A percentile compares a stretch with the other conserved stretches of the same genome.
Evolutionary conservation across 768 basidiomycete genomes (phyloP).

Genomic region (Austroboletus eburneus): DNA sequence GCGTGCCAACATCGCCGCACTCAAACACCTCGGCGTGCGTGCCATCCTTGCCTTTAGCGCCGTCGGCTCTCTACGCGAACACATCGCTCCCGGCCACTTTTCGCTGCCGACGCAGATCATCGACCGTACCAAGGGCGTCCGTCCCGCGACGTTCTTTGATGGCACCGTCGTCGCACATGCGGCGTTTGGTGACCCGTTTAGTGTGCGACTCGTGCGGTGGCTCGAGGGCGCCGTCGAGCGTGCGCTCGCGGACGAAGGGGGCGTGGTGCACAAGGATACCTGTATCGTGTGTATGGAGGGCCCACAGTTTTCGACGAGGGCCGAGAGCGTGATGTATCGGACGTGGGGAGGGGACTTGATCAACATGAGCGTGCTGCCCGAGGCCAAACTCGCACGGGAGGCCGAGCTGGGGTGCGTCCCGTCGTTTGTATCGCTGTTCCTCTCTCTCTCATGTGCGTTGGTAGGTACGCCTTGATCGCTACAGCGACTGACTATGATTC

Average conservation of each 20-base stretch:
- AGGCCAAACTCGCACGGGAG: constrained; percentile 95
- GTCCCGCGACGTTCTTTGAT: constrained; percentile 87
- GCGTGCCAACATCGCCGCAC: constrained; percentile 92
- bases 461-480: constrained; percentile 87
- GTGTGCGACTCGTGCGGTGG: constrained; percentile 57
- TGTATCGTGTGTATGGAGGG: constrained; percentile 97
- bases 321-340: constrained; percentile 93
- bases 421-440: not conserved
- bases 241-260: constrained; percentile 57
- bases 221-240: constrained; percentile 59
- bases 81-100: constrained; percentile 88
- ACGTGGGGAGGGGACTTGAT: constrained; percentile 91
- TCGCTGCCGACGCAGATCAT: constrained; percentile 89
- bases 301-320: constrained; percentile 96
- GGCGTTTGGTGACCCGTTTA: constrained; percentile 92
- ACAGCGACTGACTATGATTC: constrained; percentile 95
- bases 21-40: constrained; percentile 87
- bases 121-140: constrained; percentile 91
- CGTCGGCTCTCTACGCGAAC: constrained; percentile 91
- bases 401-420: constrained; percentile 76
- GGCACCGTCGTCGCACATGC: constrained; percentile 85
- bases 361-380: constrained; percentile 96
- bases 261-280: constrained; percentile 74
- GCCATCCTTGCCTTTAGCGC: constrained; percentile 93
- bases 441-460: too few species aligned